phyloP scores from a whole-genome alignment of 305 asterid genomes.

The Fraxinus albicans region DNA sequence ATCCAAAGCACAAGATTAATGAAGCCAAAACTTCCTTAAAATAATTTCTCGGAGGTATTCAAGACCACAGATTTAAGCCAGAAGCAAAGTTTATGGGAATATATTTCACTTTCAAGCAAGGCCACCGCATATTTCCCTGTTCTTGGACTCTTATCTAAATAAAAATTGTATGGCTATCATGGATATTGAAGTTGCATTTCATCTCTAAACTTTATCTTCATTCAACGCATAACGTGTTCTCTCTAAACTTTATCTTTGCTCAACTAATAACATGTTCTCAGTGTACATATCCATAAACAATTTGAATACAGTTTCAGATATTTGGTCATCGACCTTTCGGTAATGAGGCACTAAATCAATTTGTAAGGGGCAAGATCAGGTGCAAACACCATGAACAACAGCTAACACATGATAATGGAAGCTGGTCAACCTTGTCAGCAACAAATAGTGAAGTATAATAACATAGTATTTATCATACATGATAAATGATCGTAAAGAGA shows the following conservation, averaged over 20 bases:
- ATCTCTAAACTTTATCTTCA: background rate
- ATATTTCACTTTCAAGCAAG: background rate
- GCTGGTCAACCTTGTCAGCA: conserved; percentile 6
- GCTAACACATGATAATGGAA: conserved; percentile 8
- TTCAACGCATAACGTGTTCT: conserved; percentile 12
- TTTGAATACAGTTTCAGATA: conserved; percentile 11
- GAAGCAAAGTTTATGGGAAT: conserved; percentile 5
- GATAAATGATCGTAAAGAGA: conserved; percentile 11
- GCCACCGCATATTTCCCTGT: background rate
- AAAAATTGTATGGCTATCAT: background rate
- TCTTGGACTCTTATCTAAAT: background rate
- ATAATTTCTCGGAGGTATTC: background rate
- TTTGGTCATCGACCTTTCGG: conserved; percentile 7
- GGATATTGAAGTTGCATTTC: conserved; percentile 19
- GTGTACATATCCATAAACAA: conserved; percentile 16
- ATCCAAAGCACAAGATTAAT: conserved; percentile 13
- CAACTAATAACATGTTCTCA: conserved; percentile 9
- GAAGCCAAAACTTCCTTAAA: conserved; percentile 16
- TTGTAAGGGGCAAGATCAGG: conserved; percentile 14
- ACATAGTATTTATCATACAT: conserved; percentile 4
- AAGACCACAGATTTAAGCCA: background rate
- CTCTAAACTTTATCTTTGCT: conserved; percentile 7
- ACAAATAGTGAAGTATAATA: background rate
- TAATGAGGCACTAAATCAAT: conserved; percentile 18
- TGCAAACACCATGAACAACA: conserved; percentile 14